These are phyloP conservation scores for Wickerhamiella azyma DNA, from an alignment of 805 yeast genomes.

Conservation along the genomic window DNA sequence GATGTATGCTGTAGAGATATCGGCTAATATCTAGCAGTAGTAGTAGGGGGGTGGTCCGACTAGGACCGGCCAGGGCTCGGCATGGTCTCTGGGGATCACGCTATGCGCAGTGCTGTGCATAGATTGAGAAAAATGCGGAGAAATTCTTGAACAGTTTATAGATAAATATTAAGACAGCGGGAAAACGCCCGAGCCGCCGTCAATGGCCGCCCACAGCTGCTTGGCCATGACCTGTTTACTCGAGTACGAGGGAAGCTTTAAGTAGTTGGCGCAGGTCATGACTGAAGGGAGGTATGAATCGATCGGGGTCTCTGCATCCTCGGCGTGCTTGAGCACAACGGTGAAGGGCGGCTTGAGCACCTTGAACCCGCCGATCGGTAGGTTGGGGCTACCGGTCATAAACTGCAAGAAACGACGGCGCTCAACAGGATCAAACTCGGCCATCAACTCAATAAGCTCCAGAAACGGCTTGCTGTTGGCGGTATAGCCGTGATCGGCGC, in stretches of 20 bases:
- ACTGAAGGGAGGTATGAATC: constrained; percentile 90
- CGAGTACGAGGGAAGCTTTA: constrained; percentile 77
- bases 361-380: constrained; percentile 90
- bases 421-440: constrained; percentile 38
- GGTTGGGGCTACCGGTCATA: constrained; percentile 81
- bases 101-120: too few species aligned
- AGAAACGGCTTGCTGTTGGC: constrained; percentile 52
- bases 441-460: constrained; percentile 47
- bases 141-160: background rate
- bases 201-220: constrained; percentile 54
- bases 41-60: too few species aligned
- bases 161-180: constrained; percentile 41
- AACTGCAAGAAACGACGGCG: constrained; percentile 70
- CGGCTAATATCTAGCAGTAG: too few species aligned
- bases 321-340: constrained; percentile 65
- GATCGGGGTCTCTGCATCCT: constrained; percentile 40
- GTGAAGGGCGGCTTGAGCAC: constrained; percentile 71
- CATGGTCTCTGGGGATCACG: too few species aligned
- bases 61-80: too few species aligned
- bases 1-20: too few species aligned
- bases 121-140: too few species aligned
- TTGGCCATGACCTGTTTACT: constrained; percentile 43
- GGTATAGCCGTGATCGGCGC: constrained; percentile 84
- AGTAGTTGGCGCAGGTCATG: constrained; percentile 94
- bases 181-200: constrained; percentile 83